A percentile compares a stretch with the other conserved stretches of the same genome.
These are phyloP conservation scores for Colletotrichum sp. DNA, from an alignment of 2,329 filamentous ascomycete genomes.

Conservation along the genomic window DNA sequence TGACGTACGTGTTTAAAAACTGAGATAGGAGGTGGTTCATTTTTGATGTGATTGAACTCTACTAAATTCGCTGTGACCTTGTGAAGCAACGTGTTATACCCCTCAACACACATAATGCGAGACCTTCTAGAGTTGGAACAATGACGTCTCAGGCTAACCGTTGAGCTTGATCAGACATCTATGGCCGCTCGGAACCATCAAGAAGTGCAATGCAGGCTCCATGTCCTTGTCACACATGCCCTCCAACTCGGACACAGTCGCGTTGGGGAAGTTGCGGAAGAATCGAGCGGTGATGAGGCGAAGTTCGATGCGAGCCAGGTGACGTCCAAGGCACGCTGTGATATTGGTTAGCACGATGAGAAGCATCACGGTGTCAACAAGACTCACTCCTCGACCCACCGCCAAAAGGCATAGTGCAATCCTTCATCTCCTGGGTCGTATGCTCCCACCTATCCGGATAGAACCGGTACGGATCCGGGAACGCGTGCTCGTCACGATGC, in stretches of 20 bases:
- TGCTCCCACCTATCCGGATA: conserved; percentile 2
- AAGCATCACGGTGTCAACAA: too few species aligned
- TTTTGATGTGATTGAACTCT: too few species aligned
- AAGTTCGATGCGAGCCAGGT: conserved; percentile 63
- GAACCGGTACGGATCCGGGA: conserved; percentile 40
- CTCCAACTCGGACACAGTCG: conserved; percentile 29
- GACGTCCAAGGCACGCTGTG: conserved; percentile 57
- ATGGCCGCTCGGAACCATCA: conserved; percentile 34
- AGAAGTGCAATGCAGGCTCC: conserved; percentile 35
- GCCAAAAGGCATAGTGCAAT: conserved; percentile 58
- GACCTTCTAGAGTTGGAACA: neutral
- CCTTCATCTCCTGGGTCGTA: conserved; percentile 43
- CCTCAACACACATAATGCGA: neutral
- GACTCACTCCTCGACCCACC: conserved; percentile 39
- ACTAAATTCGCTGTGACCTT: too few species aligned
- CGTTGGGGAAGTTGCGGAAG: conserved; percentile 51
- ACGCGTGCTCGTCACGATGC: conserved; percentile 47
- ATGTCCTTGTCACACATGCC: conserved; percentile 43
- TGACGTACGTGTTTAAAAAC: neutral
- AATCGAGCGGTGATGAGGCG: conserved; percentile 56
- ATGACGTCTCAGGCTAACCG: neutral
- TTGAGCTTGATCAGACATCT: conserved; percentile 31
- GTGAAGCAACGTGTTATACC: too few species aligned
- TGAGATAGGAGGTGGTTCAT: neutral
- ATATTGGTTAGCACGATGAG: rapidly evolving